These are phyloP conservation scores for Hibiscus syriacus DNA, from an alignment of 345 rosid species.

Conservation along the genomic window DNA sequence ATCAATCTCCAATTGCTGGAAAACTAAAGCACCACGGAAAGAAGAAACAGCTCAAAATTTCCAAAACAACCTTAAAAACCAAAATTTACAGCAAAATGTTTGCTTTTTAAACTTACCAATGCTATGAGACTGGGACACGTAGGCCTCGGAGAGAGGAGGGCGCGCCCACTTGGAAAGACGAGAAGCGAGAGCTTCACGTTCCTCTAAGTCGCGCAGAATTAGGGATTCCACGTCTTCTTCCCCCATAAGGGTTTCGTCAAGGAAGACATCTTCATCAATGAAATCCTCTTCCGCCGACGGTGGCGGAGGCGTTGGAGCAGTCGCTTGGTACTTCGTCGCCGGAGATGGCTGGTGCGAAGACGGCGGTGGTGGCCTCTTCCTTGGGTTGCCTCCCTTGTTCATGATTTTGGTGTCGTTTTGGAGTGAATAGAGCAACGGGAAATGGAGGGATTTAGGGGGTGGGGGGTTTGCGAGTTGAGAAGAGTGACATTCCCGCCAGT, in stretches of 20 bases:
- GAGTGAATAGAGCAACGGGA: background rate
- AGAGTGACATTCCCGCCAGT: constrained; percentile 33
- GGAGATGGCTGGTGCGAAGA: constrained; percentile 31
- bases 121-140: constrained; percentile 42
- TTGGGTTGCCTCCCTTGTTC: constrained; percentile 39
- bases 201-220: constrained; percentile 64
- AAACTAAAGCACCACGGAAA: constrained; percentile 30
- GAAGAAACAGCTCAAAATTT: background rate
- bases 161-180: constrained; percentile 73
- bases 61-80: constrained; percentile 8
- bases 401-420: constrained; percentile 17
- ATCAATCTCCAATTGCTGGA: constrained; percentile 97
- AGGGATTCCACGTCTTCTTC: constrained; percentile 65
- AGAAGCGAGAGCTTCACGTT: constrained; percentile 59
- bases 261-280: constrained; percentile 73
- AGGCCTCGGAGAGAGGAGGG: constrained; percentile 53
- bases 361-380: constrained; percentile 62
- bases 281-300: constrained; percentile 57
- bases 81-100: background rate
- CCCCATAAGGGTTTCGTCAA: constrained; percentile 60
- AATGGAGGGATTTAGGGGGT: constrained; percentile 2
- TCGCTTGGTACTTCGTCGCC: constrained; percentile 44
- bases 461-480: background rate
- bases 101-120: constrained; percentile 35
- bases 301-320: constrained; percentile 17